A percentile compares a stretch with the other conserved stretches of the same genome.
Evolutionary conservation across 2,329 filamentous ascomycete genomes (phyloP).

Genomic region (Lachnellula hyalina): DNA sequence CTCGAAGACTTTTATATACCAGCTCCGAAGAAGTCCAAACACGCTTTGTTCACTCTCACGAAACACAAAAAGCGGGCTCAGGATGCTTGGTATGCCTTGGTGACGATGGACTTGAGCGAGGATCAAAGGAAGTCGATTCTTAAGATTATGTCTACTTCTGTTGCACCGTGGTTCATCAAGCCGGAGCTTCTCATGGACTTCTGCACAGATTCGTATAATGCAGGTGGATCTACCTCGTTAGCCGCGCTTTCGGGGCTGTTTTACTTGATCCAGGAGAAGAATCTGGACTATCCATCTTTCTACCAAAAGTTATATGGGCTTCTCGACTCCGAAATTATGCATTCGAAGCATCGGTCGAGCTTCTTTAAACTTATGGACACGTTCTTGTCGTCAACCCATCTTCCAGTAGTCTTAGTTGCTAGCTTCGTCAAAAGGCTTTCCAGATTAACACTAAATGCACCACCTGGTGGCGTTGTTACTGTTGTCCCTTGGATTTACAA

Average conservation of each 20-base stretch:
- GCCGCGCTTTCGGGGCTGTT: constrained; percentile 90
- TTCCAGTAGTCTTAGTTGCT: constrained; percentile 84
- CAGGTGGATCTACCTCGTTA: constrained; percentile 79
- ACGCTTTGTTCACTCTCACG: constrained; percentile 57
- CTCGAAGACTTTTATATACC: constrained; percentile 64
- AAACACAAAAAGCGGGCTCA: constrained; percentile 77
- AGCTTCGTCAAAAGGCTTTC: constrained; percentile 95
- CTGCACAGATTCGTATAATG: constrained; percentile 86
- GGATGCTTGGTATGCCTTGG: constrained; percentile 77
- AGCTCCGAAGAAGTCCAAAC: constrained; percentile 61
- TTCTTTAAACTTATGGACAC: constrained; percentile 91
- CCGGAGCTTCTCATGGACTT: constrained; percentile 94
- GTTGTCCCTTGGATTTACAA: constrained; percentile 96
- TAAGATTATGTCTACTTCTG: constrained; percentile 66
- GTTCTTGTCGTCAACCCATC: constrained; percentile 85
- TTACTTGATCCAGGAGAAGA: constrained; percentile 87
- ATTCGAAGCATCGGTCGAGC: constrained; percentile 88
- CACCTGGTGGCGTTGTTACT: constrained; percentile 82
- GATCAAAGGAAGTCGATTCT: constrained; percentile 77
- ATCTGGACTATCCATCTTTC: constrained; percentile 93
- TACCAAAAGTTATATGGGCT: constrained; percentile 92
- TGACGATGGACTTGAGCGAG: constrained; percentile 61
- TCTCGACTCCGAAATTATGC: constrained; percentile 76
- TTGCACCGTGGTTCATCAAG: constrained; percentile 84
- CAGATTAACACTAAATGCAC: constrained; percentile 77